These are phyloP conservation scores for Naganishia cerealis DNA, from an alignment of 1,284 basidiomycete genomes.

Conservation along the genomic window DNA sequence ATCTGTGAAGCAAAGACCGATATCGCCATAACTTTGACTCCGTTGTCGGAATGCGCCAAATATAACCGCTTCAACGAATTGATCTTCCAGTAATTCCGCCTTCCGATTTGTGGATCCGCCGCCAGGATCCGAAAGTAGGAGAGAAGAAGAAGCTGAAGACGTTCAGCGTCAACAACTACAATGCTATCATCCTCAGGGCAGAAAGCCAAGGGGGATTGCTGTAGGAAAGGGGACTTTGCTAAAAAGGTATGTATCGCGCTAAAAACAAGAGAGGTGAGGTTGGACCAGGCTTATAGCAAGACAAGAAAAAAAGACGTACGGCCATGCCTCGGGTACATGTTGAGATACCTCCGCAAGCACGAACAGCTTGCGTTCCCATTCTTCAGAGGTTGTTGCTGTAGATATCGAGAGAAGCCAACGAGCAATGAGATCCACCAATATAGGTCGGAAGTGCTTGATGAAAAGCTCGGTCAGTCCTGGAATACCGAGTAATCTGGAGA, in stretches of 20 bases:
- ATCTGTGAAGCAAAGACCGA: conserved; percentile 72
- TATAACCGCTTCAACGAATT: conserved; percentile 55
- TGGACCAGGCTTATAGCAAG: background rate
- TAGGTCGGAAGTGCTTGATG: conserved; percentile 42
- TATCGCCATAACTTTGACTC: conserved; percentile 69
- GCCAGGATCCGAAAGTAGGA: conserved; percentile 76
- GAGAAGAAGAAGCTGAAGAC: conserved; percentile 68
- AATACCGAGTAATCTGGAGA: conserved; percentile 23
- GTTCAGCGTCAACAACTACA: conserved; percentile 58
- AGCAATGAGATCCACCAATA: conserved; percentile 46
- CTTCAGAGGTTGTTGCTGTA: conserved; percentile 28
- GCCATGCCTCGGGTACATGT: conserved; percentile 47
- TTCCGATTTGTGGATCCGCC: conserved; percentile 68
- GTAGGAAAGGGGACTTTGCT: conserved; percentile 39
- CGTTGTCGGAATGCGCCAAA: conserved; percentile 61
- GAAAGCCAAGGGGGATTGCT: conserved; percentile 38
- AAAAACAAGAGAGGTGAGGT: conserved; percentile 10
- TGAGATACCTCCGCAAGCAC: conserved; percentile 43
- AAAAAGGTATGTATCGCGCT: conserved; percentile 40
- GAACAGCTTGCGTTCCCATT: conserved; percentile 43
- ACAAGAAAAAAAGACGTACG: conserved; percentile 39
- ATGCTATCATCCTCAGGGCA: conserved; percentile 48
- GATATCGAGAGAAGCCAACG: conserved; percentile 43
- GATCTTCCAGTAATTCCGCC: conserved; percentile 66
- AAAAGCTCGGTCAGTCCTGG: conserved; percentile 35